Evolutionary conservation across 2,329 filamentous ascomycete genomes (phyloP), one percentile per base, ranked within the genome.

Genomic region (Epichloe gansuensis): DNA sequence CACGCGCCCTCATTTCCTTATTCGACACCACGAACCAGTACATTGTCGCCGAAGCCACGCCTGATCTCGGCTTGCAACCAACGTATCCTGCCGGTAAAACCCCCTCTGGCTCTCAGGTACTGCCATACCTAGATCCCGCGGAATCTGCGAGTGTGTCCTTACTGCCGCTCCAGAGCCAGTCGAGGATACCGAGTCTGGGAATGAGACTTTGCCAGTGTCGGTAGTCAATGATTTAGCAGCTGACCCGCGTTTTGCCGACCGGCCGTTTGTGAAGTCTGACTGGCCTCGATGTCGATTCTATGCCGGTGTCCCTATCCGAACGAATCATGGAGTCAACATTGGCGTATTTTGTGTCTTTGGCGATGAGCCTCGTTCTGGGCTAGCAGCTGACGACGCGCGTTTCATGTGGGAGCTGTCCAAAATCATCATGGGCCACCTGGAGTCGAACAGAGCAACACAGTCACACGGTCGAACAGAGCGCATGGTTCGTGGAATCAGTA

Each of bases 11-110:
- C 21, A 67, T 78, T 46, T 76, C 74, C 3, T 63, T 77, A 21
- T 75, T 77, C 54, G 74, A 75, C 59, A 63, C 62, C 5, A 63
- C 65, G 9, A 59, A 67, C 50, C 73, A 78, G 55, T 67, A 75
- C 51, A 61, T 76, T 28, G 61, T 77, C 21, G 72, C 73, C 47
- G 74, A 77, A 55, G 71, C 72, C 6, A 73, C 72, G 2, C 53
- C 55, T 5, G 39, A 44, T 6, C 43, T 55, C 9, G 35, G 52
- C 17, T 51, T 54, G 41, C 46, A 41, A 39, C 41, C 45, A 37
- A 12, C 25, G 11, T 42, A 25, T n/a, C 6, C 23, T 23, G 51
- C 51, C 15, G 28, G 28, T 6, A 2, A 39, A 44, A n/a, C 37
- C 5, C 43, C n/a, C 56, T 62, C 7, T 54, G 48, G 50, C 55